Percentiles rank a stretch among this genome's conserved stretches.
Evolutionary conservation across 441 rosid genomes (phyloP).

Genomic region (Bruguiera hainesii): DNA sequence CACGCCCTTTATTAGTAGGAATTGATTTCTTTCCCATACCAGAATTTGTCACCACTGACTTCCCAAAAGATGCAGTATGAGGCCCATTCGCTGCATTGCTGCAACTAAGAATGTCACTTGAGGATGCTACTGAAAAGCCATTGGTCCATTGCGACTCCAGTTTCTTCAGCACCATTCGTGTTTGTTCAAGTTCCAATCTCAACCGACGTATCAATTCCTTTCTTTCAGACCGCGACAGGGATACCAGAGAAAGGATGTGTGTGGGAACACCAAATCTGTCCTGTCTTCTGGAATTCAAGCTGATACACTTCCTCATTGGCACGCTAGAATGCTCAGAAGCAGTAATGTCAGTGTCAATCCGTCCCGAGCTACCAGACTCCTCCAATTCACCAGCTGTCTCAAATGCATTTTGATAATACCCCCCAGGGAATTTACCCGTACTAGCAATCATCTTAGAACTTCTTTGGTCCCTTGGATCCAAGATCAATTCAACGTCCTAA

Average conservation of each 20-base stretch:
- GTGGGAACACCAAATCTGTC: constrained; percentile 43
- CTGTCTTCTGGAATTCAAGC: constrained; percentile 42
- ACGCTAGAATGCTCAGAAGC: constrained; percentile 60
- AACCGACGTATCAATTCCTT: constrained; percentile 44
- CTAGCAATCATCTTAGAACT: constrained; percentile 44
- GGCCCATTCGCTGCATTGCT: constrained; percentile 53
- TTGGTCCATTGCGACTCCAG: constrained; percentile 40
- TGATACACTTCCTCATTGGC: constrained; percentile 39
- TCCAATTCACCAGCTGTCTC: constrained; percentile 56
- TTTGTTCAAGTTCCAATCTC: constrained; percentile 72
- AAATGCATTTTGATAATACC: constrained; percentile 43
- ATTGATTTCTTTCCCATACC: constrained; percentile 47
- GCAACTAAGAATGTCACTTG: constrained; percentile 59
- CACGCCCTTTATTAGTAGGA: constrained; percentile 31
- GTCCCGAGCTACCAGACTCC: constrained; percentile 63
- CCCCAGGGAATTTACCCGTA: constrained; percentile 49
- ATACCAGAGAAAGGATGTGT: constrained; percentile 52
- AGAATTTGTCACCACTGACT: constrained; percentile 36
- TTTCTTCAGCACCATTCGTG: constrained; percentile 51
- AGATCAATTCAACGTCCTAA: constrained; percentile 20
- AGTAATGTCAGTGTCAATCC: constrained; percentile 43
- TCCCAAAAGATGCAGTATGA: constrained; percentile 34
- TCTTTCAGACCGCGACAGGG: constrained; percentile 54
- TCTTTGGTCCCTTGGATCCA: constrained; percentile 5
- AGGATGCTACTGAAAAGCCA: constrained; percentile 38